Evolutionary conservation across 208 protist genomes (phyloP), one percentile per base, ranked within the genome.

Genomic region (Acanthamoeba culbertsoni): DNA sequence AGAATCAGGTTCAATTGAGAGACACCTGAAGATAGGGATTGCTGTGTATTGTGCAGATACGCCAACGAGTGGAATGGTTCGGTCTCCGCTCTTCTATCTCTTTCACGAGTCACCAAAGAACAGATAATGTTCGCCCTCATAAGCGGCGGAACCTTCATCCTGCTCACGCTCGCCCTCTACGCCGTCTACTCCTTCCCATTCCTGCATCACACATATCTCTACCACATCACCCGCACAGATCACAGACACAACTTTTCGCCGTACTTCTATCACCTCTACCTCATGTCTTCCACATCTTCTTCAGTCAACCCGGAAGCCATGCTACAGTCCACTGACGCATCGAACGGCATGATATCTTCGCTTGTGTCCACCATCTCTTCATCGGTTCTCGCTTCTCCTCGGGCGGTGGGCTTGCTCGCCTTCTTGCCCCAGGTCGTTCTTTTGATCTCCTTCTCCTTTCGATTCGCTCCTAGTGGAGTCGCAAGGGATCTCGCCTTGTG

Each of bases 161-260:
- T 92, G 40, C 26, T 90, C 33, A 68, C 59, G 48, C 48, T 84
- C 1, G 46, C 46, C 31, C 57, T 91, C 79, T 94, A 89, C 37
- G 33, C 31, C 31, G n/a, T 92, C 35, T 97, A 97, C 88, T 96
- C 95, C 20, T 97, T 89, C 53, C 35, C 96, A 63, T 98, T 97
- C 37, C 86, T 98, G 42, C 95, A 93, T 84, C 92, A 98, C 84
- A 94, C 95, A 4, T 97, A 97, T 79, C 92, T 98, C 35, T 98
- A 98, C 86, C 97, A 98, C 92, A 94, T 96, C 43, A 86, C 91
- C 28, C 86, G 97, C 28, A 95, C 92, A 14, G 97, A 98, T 86
- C 94, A 96, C 46, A 45, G 97, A 37, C 97, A 98, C 77, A 98
- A 98, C 68, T 97, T 98, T 45, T 97, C 97, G 57, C 73, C 97